Evolutionary conservation across 2,329 filamentous ascomycete genomes (phyloP), one percentile per base, ranked within the genome.

Genomic region (Xylaria sp.): DNA sequence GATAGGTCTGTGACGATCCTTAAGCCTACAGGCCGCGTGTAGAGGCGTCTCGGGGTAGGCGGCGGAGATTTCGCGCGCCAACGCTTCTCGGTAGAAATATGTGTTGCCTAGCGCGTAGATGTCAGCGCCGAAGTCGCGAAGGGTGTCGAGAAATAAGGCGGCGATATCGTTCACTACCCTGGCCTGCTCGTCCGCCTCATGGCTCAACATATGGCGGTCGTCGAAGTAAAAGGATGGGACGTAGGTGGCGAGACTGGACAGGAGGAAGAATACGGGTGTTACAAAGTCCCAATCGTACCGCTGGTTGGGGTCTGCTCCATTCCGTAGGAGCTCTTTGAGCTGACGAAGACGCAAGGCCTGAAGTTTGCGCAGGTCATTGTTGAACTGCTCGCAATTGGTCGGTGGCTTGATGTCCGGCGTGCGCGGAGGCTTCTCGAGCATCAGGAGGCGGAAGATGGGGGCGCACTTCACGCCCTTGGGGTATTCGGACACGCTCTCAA

Each of bases 361-460:
- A 15, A 48, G 10, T 8, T 29, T 31, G 31, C 21, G 21, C 5
- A 64, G 31, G 25, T 59, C 58, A 1, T 31, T 8, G 11, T 66
- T 57, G 25, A 43, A 66, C n/a, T 13, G 25, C 13, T 49, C 35
- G 25, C 53, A 44, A n/a, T 10, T 55, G 11, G 58, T 57, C 13
- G 10, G 10, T 17, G 21, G 15, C 4, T 17, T 4, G 11, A 3
- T 21, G 21, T 3, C 17, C 10, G 10, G 10, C 17, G 7, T 3
- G 5, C 38, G 21, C 27, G 1, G 15, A 5, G 63, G 63, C 47
- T 49, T 51, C 2, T 64, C 29, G 17, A 66, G 51, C 35, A 9
- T 40, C 17, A 66, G 29, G 31, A 60, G 25, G 8, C 17, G 38
- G 29, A 64, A 64, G n/a, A 66, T 61, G 27, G 61, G 60, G 19